Base-by-base conservation (phyloP, 1,284 basidiomycete genomes). In the Cryptococcus hybrid region DNA sequence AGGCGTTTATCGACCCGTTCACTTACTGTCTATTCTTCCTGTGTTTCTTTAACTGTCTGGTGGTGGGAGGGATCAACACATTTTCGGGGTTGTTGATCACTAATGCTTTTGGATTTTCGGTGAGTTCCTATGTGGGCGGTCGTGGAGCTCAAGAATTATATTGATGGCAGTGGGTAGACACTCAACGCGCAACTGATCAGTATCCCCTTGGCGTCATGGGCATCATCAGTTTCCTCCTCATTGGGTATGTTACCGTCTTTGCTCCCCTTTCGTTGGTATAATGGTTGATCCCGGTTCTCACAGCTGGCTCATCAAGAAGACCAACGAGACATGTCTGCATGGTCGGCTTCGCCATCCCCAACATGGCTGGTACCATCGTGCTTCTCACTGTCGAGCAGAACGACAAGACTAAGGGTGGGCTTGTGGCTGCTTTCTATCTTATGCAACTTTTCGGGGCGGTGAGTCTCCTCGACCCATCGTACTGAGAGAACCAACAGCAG, bases 51-150 rank as follows among this genome's bases (percentile, higher is more conserved):
- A 55, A 70, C 43, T 66, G 65, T 12, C 47, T 68, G 5, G 64
- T 72, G 4, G 67, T 71, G 7, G 72, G 72, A 36, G 70, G 72
- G 30, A 53, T 71, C 40, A 54, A 52, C 55, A 68, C 65, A 12
- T 69, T 68, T 55, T 55, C 51, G 40, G 39, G 43, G 5, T 47
- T 70, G 2, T 56, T 70, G 7, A 64, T 70, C 54, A 68, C 62
- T 46, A 24, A 54, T 44, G 65, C 62, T 0, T 66, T 65, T 51
- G 60, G 60, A 8, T 64, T 67, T 55, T 51, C 45, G 7, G 24
- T 24, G 24, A 24, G 24, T 24, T 24, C 24, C 24, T 24, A 24
- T 24, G 12, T 46, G 5, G 13, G 11, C 46, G 40, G 36, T 47
- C 30, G 9, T 24, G 11, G 13, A 47, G 12, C 11, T 13, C 46